Conservation (phyloP, 306 rosid genomes). For the Mimosa pudica region DNA sequence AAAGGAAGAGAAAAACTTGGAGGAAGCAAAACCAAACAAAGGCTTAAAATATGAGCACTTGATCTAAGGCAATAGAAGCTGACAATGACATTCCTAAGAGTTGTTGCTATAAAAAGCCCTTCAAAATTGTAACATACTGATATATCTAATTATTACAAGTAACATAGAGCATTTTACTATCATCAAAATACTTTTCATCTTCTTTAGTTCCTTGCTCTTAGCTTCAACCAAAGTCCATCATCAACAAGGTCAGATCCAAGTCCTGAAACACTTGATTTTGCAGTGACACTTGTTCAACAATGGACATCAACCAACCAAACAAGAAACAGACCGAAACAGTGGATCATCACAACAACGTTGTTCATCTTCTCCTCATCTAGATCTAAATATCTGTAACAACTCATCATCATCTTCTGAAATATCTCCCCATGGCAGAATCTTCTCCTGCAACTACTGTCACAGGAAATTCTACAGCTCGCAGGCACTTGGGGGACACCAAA, state of each 20-base stretch:
- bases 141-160: slow-evolving; percentile 34
- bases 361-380: slow-evolving; percentile 36
- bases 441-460: slow-evolving; percentile 93
- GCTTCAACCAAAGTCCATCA: slow-evolving; percentile 34
- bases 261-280: slow-evolving; percentile 16
- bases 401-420: slow-evolving; percentile 35
- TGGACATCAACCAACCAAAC: slow-evolving; percentile 31
- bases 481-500: slow-evolving; percentile 98
- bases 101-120: slow-evolving; percentile 68
- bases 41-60: not conserved
- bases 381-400: slow-evolving; percentile 64
- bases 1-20: not conserved
- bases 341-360: slow-evolving; percentile 27
- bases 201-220: slow-evolving; percentile 24
- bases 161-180: slow-evolving; percentile 44
- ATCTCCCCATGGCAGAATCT: slow-evolving; percentile 54
- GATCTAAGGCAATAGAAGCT: not conserved
- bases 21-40: not conserved
- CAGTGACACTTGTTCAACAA: slow-evolving; percentile 35
- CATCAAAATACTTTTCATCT: slow-evolving; percentile 20
- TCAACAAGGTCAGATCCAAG: not conserved
- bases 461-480: slow-evolving; percentile 91
- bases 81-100: slow-evolving; percentile 27
- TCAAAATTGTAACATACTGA: slow-evolving; percentile 68
- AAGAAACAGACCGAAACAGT: slow-evolving; percentile 2